Conservation (phyloP, 1,284 basidiomycete species). For the Trichosporon ovoides region DNA sequence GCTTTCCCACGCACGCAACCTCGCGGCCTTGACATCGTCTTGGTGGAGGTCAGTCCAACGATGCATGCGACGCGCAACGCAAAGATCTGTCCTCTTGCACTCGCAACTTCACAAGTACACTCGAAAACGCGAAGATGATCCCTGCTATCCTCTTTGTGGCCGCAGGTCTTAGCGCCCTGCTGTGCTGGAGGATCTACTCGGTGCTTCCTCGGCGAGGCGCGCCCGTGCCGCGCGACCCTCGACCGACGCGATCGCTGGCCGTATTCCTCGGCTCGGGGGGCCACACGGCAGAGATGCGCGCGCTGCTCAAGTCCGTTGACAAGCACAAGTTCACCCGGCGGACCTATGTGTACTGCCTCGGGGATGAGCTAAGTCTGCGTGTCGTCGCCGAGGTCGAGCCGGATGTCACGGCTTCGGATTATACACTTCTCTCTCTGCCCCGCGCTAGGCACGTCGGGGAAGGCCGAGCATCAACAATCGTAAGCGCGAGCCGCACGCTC, state of each 20-base stretch:
- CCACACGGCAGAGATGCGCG: constrained; percentile 83
- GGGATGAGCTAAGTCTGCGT: constrained; percentile 59
- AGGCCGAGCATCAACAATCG: constrained; percentile 60
- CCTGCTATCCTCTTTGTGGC: no score
- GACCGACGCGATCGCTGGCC: constrained; percentile 43
- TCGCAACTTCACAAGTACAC: no score
- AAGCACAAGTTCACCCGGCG: constrained; percentile 69
- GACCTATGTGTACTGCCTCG: constrained; percentile 75
- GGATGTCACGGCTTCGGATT: constrained; percentile 31
- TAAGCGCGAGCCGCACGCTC: constrained; percentile 62
- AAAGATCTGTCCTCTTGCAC: no score
- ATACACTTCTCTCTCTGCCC: constrained; percentile 62
- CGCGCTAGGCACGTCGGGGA: constrained; percentile 82
- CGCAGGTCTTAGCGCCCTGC: background rate
- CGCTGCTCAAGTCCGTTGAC: constrained; percentile 70
- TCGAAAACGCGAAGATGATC: no score
- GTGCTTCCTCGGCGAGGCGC: background rate
- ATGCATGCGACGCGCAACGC: no score
- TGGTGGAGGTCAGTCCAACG: no score
- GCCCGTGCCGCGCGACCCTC: background rate
- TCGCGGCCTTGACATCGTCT: no score
- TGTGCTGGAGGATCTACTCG: background rate
- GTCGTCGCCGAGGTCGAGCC: constrained; percentile 57
- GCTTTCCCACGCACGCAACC: no score
- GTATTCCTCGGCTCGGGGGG: constrained; percentile 73